phyloP scores from a whole-genome alignment of 2,329 filamentous ascomycete genomes.

The Macrophomina pseudophaseolina region DNA sequence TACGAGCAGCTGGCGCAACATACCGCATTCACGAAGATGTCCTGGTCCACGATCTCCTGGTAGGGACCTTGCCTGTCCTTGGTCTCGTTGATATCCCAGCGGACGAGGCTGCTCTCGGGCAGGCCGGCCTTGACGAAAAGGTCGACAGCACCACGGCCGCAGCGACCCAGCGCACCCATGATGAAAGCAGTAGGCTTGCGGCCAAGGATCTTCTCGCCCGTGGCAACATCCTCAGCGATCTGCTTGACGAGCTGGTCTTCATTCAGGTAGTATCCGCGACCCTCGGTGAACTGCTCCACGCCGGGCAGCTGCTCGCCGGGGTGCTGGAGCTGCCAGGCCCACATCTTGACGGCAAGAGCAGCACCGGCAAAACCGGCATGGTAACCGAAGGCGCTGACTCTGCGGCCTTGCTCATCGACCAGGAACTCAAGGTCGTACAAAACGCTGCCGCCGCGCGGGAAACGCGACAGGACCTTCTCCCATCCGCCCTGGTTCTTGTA shows the following conservation, averaged over 20 bases:
- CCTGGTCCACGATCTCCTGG: slow-evolving; percentile 72
- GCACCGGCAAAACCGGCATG: slow-evolving; percentile 54
- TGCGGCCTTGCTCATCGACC: slow-evolving; percentile 70
- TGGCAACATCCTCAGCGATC: slow-evolving; percentile 72
- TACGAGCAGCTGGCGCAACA: background rate
- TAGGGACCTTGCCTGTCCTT: slow-evolving; percentile 69
- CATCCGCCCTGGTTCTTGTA: slow-evolving; percentile 59
- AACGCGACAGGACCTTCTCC: slow-evolving; percentile 79
- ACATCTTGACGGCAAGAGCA: slow-evolving; percentile 64
- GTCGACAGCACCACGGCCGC: slow-evolving; percentile 83
- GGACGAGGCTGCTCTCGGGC: slow-evolving; percentile 68
- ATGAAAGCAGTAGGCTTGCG: slow-evolving; percentile 76
- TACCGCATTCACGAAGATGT: slow-evolving; percentile 52
- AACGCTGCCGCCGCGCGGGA: slow-evolving; percentile 74
- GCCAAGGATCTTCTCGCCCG: slow-evolving; percentile 70
- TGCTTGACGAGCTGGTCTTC: slow-evolving; percentile 74
- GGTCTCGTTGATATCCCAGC: slow-evolving; percentile 84
- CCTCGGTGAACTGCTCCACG: slow-evolving; percentile 59
- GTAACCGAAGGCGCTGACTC: slow-evolving; percentile 73
- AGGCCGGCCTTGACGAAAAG: slow-evolving; percentile 77
- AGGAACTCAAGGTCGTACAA: slow-evolving; percentile 90
- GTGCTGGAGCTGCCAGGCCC: slow-evolving; percentile 81
- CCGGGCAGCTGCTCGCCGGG: slow-evolving; percentile 70
- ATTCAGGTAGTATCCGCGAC: slow-evolving; percentile 68
- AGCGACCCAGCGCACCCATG: slow-evolving; percentile 79